These are phyloP conservation scores for Chaetomium tenue DNA, from an alignment of 495 filamentous ascomycete species.

Conservation along the genomic window DNA sequence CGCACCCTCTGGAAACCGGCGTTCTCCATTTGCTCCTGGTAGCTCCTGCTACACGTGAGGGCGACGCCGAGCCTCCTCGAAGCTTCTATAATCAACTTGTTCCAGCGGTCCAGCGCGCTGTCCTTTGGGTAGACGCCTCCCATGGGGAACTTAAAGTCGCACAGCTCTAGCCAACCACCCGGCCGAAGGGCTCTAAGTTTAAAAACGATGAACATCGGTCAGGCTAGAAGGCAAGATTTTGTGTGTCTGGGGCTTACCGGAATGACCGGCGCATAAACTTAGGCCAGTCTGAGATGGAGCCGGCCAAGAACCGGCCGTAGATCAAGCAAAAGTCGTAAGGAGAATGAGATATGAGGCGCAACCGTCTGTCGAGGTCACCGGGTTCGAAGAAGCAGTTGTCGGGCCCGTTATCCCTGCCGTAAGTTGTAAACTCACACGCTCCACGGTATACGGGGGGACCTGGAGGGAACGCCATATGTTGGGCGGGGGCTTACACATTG, in stretches of 20 bases:
- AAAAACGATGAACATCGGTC: neutral
- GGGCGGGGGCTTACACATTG: neutral
- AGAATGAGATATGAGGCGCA: too few relatives aligned
- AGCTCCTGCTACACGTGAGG: neutral
- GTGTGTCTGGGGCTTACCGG: neutral
- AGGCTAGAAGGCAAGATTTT: too few relatives aligned
- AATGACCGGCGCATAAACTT: conserved; percentile 28
- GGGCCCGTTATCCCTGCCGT: too few relatives aligned
- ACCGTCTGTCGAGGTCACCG: conserved; percentile 54
- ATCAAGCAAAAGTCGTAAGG: conserved; percentile 31
- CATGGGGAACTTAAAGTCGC: conserved; percentile 26
- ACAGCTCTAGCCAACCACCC: conserved; percentile 31
- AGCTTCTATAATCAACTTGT: conserved; percentile 17
- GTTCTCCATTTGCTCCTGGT: conserved; percentile 20
- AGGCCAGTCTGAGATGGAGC: conserved; percentile 51
- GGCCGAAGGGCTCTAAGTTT: conserved; percentile 21
- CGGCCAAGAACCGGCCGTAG: conserved; percentile 44
- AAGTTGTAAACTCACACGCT: neutral
- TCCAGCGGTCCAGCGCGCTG: conserved; percentile 15
- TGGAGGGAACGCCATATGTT: too few relatives aligned
- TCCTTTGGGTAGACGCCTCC: conserved; percentile 23
- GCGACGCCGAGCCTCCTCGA: conserved; percentile 7
- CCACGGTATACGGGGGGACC: too few relatives aligned
- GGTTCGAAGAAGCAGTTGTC: conserved; percentile 57
- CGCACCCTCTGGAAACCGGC: conserved; percentile 29